Base-by-base conservation (phyloP, 768 basidiomycete genomes). In the Leccinum fibrillosum region DNA sequence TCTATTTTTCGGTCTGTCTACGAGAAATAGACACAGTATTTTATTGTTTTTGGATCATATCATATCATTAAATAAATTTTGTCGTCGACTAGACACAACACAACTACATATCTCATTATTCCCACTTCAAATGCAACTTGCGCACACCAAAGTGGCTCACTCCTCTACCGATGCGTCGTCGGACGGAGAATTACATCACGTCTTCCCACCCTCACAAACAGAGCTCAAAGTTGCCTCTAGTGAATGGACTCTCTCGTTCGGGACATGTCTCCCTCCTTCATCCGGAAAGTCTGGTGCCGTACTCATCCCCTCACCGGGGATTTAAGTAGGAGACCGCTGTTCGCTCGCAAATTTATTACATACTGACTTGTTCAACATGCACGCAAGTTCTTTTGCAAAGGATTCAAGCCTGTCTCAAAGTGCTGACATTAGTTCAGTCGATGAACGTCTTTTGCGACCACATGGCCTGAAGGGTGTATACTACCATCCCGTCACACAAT, bases 401-500 rank as follows among this genome's bases (percentile, higher is more conserved):
- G 54, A 64, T 45, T 42, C 42, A 30, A 52, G 39, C 17, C 8
- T 8, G 7, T 28, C 49, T 2, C 44, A 35, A 3, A 39, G 26
- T 15, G 19, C 26, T 19, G 57, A 58, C 13, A 8, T 39, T 48
- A 30, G 54, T n/a, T 53, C 42, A 5, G 45, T 42, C 15, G 28
- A 69, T 63, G 56, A 66, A 65, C 57, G 73, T 53, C 77, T 73
- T 63, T 71, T 77, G 61, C 77, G 78, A 37, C 83, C 79, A 2
- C 77, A 66, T 4, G 84, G 84, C 12, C 53, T 84, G 53, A 80
- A 73, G 62, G 82, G 81, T 15, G 17, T 85, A 19, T 87, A 86
- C 68, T 80, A 81, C 62, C 77, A 86, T 63, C 81, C 84, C 19
- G 64, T 77, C 57, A 82, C 81, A 0, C 85, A 88, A 71, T 77